Percentiles rank a stretch among this genome's conserved stretches.
These are phyloP conservation scores for Botryobasidium botryosum DNA, from an alignment of 768 basidiomycete species.

Conservation along the genomic window DNA sequence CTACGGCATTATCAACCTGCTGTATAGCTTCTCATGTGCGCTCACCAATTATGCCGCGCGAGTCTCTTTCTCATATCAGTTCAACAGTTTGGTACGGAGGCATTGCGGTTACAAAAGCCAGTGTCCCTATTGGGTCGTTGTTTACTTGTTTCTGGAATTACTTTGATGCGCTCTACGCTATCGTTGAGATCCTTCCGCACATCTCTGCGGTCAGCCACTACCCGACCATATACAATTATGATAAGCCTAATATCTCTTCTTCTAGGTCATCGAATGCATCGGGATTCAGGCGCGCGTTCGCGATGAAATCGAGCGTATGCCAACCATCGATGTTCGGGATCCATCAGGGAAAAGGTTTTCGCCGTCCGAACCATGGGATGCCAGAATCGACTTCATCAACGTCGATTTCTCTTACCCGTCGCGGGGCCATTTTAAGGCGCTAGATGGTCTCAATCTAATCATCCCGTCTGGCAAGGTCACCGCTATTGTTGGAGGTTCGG, in stretches of 20 bases:
- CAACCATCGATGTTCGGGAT: conserved; percentile 5
- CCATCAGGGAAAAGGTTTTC: background rate
- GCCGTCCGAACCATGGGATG: background rate
- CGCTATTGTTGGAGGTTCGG: conserved; percentile 19
- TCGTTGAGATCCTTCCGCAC: conserved; percentile 2
- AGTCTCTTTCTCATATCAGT: background rate
- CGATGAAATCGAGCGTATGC: conserved; percentile 6
- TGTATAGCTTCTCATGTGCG: conserved; percentile 1
- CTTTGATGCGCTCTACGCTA: conserved; percentile 4
- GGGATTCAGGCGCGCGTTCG: no score
- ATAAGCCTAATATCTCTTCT: no score
- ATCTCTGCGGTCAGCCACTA: background rate
- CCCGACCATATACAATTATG: no score
- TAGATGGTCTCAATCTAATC: conserved; percentile 14
- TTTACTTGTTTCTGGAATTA: conserved; percentile 4
- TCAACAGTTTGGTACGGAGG: conserved; percentile 5
- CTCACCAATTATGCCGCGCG: background rate
- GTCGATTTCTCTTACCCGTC: conserved; percentile 20
- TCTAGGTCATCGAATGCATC: no score
- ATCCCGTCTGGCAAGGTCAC: conserved; percentile 18
- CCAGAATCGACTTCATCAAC: conserved; percentile 15
- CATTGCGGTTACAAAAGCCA: background rate
- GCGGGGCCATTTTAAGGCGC: conserved; percentile 13
- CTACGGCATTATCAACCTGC: background rate
- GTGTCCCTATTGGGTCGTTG: background rate